These are phyloP conservation scores for Mollisiaceae sp. DNA, from an alignment of 2,329 filamentous ascomycete genomes.

Conservation along the genomic window DNA sequence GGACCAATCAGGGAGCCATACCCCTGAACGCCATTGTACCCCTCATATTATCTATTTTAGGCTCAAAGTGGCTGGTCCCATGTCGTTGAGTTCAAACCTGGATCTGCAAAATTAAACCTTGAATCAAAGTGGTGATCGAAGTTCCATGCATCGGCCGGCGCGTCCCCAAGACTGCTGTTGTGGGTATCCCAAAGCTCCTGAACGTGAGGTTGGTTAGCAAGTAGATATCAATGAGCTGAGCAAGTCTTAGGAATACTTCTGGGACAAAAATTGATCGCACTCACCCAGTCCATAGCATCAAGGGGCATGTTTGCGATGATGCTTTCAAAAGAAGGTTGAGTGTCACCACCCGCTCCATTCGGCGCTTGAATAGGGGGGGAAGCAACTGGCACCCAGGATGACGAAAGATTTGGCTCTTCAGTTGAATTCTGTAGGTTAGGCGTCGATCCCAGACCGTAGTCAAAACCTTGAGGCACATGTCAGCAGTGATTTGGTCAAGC, in stretches of 20 bases:
- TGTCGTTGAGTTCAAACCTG: background rate
- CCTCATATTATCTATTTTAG: background rate
- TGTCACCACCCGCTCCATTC: background rate
- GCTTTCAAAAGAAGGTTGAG: background rate
- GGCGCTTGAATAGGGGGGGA: background rate
- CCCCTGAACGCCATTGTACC: background rate
- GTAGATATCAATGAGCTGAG: background rate
- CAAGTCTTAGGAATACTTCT: background rate
- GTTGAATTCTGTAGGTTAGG: background rate
- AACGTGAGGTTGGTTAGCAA: background rate
- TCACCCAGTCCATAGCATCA: conserved; percentile 29
- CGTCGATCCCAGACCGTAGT: background rate
- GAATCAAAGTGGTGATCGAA: conserved; percentile 13
- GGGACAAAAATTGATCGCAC: conserved; percentile 2
- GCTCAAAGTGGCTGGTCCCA: conserved; percentile 12
- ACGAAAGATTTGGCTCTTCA: background rate
- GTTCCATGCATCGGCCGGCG: conserved; percentile 24
- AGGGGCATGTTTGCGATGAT: background rate
- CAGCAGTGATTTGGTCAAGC: background rate
- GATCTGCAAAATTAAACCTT: conserved; percentile 6
- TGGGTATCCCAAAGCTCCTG: conserved; percentile 33
- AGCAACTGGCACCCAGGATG: conserved; percentile 6
- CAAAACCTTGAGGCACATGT: background rate
- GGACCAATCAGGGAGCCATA: background rate
- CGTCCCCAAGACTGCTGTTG: conserved; percentile 18